These are phyloP conservation scores for Candida parachauliodes DNA, from an alignment of 805 yeast species.

Conservation along the genomic window DNA sequence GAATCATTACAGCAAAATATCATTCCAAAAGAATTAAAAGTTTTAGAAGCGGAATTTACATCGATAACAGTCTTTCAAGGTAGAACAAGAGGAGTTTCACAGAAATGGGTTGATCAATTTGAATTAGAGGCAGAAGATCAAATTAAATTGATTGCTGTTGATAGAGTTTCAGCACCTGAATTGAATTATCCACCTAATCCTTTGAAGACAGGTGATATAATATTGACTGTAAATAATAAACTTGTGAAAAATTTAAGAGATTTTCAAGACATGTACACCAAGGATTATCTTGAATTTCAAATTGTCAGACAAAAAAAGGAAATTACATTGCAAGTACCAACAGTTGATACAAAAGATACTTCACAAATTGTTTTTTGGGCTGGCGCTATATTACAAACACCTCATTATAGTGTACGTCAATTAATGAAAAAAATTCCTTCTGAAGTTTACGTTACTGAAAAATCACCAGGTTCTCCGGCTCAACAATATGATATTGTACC, in stretches of 20 bases:
- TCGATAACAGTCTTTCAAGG: constrained; percentile 69
- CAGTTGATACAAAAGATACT: constrained; percentile 62
- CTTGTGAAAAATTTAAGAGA: constrained; percentile 67
- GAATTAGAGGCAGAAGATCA: constrained; percentile 64
- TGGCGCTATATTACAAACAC: constrained; percentile 78
- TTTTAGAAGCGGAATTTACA: constrained; percentile 76
- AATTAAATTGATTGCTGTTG: constrained; percentile 67
- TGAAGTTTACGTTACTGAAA: constrained; percentile 74
- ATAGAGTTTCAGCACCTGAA: constrained; percentile 57
- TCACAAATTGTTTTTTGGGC: constrained; percentile 74
- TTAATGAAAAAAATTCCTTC: constrained; percentile 74
- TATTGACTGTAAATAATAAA: constrained; percentile 64
- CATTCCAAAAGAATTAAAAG: constrained; percentile 51
- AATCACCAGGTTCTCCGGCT: constrained; percentile 82
- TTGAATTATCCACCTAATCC: constrained; percentile 26
- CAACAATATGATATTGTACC: constrained; percentile 73
- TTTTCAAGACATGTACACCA: constrained; percentile 47
- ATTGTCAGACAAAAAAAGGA: constrained; percentile 71
- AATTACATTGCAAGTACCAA: constrained; percentile 57
- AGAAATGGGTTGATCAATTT: constrained; percentile 69
- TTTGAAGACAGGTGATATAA: constrained; percentile 67
- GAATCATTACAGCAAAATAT: constrained; percentile 47
- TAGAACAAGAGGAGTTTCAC: constrained; percentile 83
- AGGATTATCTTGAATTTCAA: constrained; percentile 49
- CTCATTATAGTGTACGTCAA: constrained; percentile 92